Conservation (phyloP, 2,329 filamentous ascomycete species). For the Fusarium penzigii region DNA sequence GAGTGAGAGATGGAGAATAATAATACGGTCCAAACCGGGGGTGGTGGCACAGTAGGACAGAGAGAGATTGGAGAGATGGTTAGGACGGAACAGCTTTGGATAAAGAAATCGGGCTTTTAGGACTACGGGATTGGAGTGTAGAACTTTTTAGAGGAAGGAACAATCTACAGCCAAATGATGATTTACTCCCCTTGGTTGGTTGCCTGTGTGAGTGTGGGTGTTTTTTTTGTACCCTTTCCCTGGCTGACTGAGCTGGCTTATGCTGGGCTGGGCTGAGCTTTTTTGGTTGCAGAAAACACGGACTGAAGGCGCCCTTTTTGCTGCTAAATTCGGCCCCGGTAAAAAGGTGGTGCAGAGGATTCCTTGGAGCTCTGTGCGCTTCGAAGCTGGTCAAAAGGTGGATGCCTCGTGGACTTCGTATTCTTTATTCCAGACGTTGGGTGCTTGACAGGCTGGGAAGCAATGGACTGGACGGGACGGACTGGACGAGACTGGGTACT, state of each 20-base stretch:
- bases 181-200: slow-evolving; percentile 6
- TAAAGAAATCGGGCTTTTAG: slow-evolving; percentile 22
- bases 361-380: background rate
- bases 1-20: background rate
- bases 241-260: slow-evolving; percentile 6
- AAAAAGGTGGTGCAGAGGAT: background rate
- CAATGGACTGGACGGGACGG: too few species aligned
- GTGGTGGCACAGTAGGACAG: slow-evolving; percentile 29
- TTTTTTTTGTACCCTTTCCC: background rate
- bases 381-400: background rate
- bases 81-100: slow-evolving; percentile 21
- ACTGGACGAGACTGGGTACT: background rate
- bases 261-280: slow-evolving; percentile 12
- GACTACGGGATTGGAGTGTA: slow-evolving; percentile 30
- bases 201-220: slow-evolving; percentile 9
- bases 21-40: slow-evolving; percentile 2
- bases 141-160: slow-evolving; percentile 12
- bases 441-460: background rate
- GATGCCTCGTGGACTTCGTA: background rate
- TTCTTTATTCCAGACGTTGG: background rate
- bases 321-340: slow-evolving; percentile 3
- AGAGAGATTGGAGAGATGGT: slow-evolving; percentile 8
- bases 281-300: slow-evolving; percentile 1
- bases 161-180: slow-evolving; percentile 1
- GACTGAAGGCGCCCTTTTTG: background rate